Evolutionary conservation across 208 protist species (phyloP), one percentile per base, ranked within the genome.

Genomic region (Trypanosomatidae sp.): DNA sequence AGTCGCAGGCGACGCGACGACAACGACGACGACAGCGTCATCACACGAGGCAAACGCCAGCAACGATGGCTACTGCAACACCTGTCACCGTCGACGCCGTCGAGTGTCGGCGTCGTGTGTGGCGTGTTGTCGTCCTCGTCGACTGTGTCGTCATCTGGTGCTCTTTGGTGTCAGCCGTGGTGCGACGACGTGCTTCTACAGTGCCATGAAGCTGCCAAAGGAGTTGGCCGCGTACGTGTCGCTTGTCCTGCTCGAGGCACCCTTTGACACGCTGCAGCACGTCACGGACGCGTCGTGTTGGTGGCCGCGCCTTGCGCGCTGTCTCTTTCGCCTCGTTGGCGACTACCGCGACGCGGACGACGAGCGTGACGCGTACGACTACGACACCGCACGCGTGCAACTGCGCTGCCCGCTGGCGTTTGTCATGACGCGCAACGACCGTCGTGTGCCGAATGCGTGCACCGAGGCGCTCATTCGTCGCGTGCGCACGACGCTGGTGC

Each of bases 81-180:
- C 38, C 2, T 15, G 6, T n/a, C 0, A 11, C 1, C 21, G 5
- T 28, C n/a, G n/a, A n/a, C n/a, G n/a, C n/a, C n/a, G n/a, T n/a
- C n/a, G n/a, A n/a, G n/a, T n/a, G n/a, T n/a, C n/a, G n/a, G n/a
- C n/a, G n/a, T n/a, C n/a, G n/a, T n/a, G n/a, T n/a, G n/a, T n/a
- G n/a, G n/a, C n/a, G n/a, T n/a, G n/a, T n/a, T 13, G 8, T 22
- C 13, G 8, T 18, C 39, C 13, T 25, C 39, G 7, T 30, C 13
- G 10, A 43, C 22, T 10, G 39, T 25, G 7, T 48, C 13, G 43
- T 16, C 69, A 81, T 35, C 61, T 92, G 8, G 82, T 92, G 11
- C 52, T 92, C 4, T 92, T 88, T 55, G 82, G 82, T n/a, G 71
- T 70, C 33, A 92, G 82, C 42, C 70, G 82, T 19, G 82, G 82